Evolutionary conservation across 805 yeast genomes (phyloP), one percentile per base, ranked within the genome.

Genomic region (Blastobotrys chiropterorum): DNA sequence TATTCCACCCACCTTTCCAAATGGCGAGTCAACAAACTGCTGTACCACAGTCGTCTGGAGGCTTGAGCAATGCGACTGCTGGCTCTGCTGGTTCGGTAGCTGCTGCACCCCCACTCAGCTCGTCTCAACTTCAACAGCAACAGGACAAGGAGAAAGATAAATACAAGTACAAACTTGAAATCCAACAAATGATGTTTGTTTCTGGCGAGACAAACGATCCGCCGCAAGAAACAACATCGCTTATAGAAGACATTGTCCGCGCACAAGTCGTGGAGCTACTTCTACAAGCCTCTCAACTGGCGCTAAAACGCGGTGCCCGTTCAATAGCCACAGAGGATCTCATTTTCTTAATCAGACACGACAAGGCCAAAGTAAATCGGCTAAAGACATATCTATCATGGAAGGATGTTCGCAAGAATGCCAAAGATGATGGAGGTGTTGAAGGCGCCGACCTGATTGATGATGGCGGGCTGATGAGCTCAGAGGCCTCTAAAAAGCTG

Each of bases 101-200:
- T 6, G 8, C 34, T 26, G 34, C 34, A 15, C 19, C 43, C 7
- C 43, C 43, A 14, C n/a, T 38, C 7, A 15, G 15, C 41, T 13
- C 17, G 5, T 15, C 45, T 14, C 30, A 19, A 20, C n/a, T 20
- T 21, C 43, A 15, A 17, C 39, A 13, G 42, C 21, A 21, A 48
- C 43, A 46, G 46, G 51, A 48, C 38, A 48, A 41, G 42, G 55
- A 53, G 26, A 52, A 53, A 46, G 63, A 61, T 43, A 62, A 62
- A 49, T 83, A 86, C 71, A 82, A 84, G 64, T 94, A 92, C 68
- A 75, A 95, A 52, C 80, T 86, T 39, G 99, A 94, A 72, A 94
- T 94, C 62, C 99, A 94, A 69, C 94, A 72, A 72, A 94, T 94
- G 99, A 94, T 94, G 99, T 94, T 94, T 73, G 99, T 94, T 51